These are phyloP conservation scores for Solanum megistacrolobum DNA, from an alignment of 257 asterid genomes.

Conservation along the genomic window DNA sequence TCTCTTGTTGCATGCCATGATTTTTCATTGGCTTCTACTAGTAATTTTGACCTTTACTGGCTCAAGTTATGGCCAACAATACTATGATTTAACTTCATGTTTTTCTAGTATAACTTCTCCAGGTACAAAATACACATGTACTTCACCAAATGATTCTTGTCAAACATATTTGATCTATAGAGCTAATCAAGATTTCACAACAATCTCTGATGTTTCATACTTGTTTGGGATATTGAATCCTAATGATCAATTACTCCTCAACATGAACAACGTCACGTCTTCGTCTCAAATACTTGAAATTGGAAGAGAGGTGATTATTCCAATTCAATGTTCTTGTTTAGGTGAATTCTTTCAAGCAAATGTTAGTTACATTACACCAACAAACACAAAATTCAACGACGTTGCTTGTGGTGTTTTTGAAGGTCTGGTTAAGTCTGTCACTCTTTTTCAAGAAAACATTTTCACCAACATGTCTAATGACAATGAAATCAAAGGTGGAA, in stretches of 20 bases:
- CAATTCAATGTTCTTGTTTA: slow-evolving; percentile 39
- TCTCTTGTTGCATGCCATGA: slow-evolving; percentile 6
- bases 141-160: slow-evolving; percentile 21
- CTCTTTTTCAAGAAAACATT: slow-evolving; percentile 26
- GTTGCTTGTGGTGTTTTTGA: slow-evolving; percentile 44
- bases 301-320: slow-evolving; percentile 47
- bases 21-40: slow-evolving; percentile 17
- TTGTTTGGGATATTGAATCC: slow-evolving; percentile 25
- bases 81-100: slow-evolving; percentile 44
- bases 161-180: slow-evolving; percentile 43
- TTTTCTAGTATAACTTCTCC: slow-evolving; percentile 19
- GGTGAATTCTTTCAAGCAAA: slow-evolving; percentile 24
- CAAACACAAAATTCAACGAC: slow-evolving; percentile 1
- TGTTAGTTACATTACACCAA: slow-evolving; percentile 14
- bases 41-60: slow-evolving; percentile 10
- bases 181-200: slow-evolving; percentile 18
- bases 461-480: neutral
- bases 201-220: slow-evolving; percentile 28
- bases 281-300: slow-evolving; percentile 21
- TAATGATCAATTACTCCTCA: slow-evolving; percentile 7
- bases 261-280: slow-evolving; percentile 24
- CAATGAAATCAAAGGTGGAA: slow-evolving; percentile 14
- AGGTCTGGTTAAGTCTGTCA: slow-evolving; percentile 43
- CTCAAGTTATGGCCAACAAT: slow-evolving; percentile 28
- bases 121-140: slow-evolving; percentile 52